Conservation (phyloP, 1,139 yeast species). For the Lodderomyces oxycetoniae region DNA sequence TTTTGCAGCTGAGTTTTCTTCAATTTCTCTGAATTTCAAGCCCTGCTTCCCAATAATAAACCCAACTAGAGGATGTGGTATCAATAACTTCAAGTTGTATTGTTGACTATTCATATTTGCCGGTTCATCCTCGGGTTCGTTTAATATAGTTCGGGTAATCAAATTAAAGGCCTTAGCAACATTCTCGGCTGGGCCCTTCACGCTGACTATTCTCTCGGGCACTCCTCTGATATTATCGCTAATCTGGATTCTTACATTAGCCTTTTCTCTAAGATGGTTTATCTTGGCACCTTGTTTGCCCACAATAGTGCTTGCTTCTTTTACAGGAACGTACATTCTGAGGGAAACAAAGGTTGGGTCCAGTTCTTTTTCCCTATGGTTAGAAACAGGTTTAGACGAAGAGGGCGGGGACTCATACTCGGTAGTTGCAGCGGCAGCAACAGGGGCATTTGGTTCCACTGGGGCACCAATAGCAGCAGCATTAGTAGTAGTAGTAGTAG, state of each 20-base stretch:
- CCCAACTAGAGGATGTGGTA: constrained; percentile 82
- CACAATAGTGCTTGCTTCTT: constrained; percentile 70
- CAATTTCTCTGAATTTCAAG: constrained; percentile 71
- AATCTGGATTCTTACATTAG: constrained; percentile 68
- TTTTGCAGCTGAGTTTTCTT: constrained; percentile 76
- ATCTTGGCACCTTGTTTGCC: constrained; percentile 78
- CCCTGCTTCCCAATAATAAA: constrained; percentile 81
- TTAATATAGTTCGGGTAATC: constrained; percentile 60
- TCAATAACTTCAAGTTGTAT: constrained; percentile 55
- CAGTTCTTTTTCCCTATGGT: constrained; percentile 31
- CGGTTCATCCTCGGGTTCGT: constrained; percentile 65
- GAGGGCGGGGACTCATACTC: constrained; percentile 1
- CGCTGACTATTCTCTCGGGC: constrained; percentile 72
- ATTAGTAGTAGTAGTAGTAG: neutral
- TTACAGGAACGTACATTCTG: constrained; percentile 73
- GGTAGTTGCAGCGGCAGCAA: neutral
- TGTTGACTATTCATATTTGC: constrained; percentile 52
- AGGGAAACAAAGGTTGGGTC: constrained; percentile 61
- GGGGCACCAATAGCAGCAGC: neutral
- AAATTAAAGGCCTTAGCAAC: constrained; percentile 83
- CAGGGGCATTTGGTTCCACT: too few species aligned
- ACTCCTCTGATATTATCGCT: constrained; percentile 72
- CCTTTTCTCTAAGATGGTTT: constrained; percentile 57
- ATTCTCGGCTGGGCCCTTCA: constrained; percentile 72
- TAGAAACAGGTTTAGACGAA: constrained; percentile 20